phyloP scores from a whole-genome alignment of 2,329 filamentous ascomycete genomes.

The Aspergillus japonicus region DNA sequence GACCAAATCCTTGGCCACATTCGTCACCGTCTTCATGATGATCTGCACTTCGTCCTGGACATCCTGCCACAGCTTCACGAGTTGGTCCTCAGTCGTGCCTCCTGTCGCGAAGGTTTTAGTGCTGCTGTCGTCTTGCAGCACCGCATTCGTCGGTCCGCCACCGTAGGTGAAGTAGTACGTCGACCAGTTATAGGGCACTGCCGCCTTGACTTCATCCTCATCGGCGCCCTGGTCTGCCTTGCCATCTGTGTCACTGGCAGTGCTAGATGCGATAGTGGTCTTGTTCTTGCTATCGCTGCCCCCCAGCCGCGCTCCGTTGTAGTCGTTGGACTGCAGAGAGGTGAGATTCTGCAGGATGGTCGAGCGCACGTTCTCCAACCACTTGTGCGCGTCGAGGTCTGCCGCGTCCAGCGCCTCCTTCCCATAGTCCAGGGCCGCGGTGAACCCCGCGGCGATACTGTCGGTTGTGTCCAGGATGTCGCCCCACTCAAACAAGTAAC shows the following conservation, averaged over 20 bases:
- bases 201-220: not conserved
- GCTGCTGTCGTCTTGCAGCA: not conserved
- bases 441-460: not conserved
- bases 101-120: not conserved
- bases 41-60: too few relatives aligned
- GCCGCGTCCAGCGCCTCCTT: not conserved
- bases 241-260: not conserved
- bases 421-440: not conserved
- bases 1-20: too few relatives aligned
- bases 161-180: not conserved
- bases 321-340: not conserved
- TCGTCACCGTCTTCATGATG: too few relatives aligned
- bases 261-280: not conserved
- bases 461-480: not conserved
- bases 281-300: too few relatives aligned
- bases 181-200: not conserved
- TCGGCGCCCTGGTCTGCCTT: too few relatives aligned
- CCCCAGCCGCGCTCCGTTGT: not conserved
- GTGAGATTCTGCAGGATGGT: not conserved
- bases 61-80: not conserved
- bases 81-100: not conserved
- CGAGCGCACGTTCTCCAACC: not conserved
- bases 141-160: not conserved
- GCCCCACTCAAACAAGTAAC: not conserved
- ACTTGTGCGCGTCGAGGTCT: not conserved